A percentile compares a stretch with the other conserved stretches of the same genome.
Conservation (phyloP, 2,329 filamentous ascomycete species). For the Sporothrix dimorphospora region DNA sequence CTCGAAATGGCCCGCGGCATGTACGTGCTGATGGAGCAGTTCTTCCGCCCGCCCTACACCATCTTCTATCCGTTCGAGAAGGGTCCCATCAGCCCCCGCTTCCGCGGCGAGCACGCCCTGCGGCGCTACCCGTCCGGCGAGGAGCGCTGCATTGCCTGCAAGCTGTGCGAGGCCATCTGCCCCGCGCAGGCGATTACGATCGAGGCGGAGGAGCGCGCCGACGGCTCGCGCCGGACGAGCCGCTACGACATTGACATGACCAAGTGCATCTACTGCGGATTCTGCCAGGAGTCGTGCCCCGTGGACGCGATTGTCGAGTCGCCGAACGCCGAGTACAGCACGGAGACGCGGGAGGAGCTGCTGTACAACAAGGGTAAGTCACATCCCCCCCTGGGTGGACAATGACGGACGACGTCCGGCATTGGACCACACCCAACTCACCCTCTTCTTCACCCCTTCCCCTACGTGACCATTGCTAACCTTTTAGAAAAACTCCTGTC, state of each 20-base stretch:
- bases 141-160: conserved; percentile 99
- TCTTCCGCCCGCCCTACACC: conserved; percentile 97
- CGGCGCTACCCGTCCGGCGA: conserved; percentile 96
- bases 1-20: conserved; percentile 96
- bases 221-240: conserved; percentile 92
- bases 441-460: not conserved
- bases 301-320: conserved; percentile 84
- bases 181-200: conserved; percentile 98
- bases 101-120: conserved; percentile 96
- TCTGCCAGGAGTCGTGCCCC: conserved; percentile 98
- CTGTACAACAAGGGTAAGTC: conserved; percentile 85
- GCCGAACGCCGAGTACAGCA: conserved; percentile 65
- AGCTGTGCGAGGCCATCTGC: conserved; percentile 98
- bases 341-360: conserved; percentile 81
- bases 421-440: not conserved
- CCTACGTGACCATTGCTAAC: not conserved
- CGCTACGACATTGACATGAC: conserved; percentile 99
- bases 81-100: conserved; percentile 95
- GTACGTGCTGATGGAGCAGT: conserved; percentile 97
- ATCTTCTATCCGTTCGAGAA: conserved; percentile 99
- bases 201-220: conserved; percentile 95
- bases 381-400: not conserved
- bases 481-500: conserved; percentile 74
- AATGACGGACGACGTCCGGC: not conserved
- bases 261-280: conserved; percentile 99